Evolutionary conservation across 768 basidiomycete species (phyloP).

Genomic region (Scleroderma bovista): DNA sequence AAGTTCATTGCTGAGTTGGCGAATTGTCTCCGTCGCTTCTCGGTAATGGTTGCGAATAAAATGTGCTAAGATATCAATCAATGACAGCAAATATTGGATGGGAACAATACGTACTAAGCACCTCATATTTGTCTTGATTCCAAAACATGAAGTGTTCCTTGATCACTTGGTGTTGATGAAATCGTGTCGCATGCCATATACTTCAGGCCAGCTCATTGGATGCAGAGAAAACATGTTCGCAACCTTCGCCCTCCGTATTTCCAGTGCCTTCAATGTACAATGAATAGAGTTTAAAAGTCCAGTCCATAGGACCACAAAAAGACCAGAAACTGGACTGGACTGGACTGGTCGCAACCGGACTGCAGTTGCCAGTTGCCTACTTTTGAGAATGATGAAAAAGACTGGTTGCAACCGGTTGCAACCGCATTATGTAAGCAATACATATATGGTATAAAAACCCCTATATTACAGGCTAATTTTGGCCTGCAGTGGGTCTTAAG

Average conservation of each 20-base stretch:
- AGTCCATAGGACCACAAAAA: too few species aligned
- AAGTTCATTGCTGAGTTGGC: background rate
- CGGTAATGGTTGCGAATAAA: background rate
- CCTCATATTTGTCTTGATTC: constrained; percentile 5
- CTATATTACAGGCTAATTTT: too few species aligned
- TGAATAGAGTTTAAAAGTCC: too few species aligned
- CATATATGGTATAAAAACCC: too few species aligned
- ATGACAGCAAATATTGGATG: background rate
- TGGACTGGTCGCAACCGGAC: too few species aligned
- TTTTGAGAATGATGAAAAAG: too few species aligned
- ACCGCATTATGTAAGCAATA: too few species aligned
- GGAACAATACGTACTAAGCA: background rate
- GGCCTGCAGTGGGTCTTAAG: too few species aligned
- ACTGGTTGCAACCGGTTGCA: too few species aligned
- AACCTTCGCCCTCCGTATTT: constrained; percentile 8
- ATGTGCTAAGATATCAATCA: background rate
- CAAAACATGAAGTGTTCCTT: constrained; percentile 8
- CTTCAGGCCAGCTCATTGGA: constrained; percentile 4
- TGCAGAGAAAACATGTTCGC: constrained; percentile 6
- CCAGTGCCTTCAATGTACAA: too few species aligned
- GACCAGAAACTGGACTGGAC: too few species aligned
- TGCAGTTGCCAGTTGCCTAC: too few species aligned
- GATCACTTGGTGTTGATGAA: constrained; percentile 9
- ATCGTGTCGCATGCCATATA: background rate
- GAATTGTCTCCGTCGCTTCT: background rate